phyloP scores from a whole-genome alignment of 1,284 basidiomycete genomes.

The Crucibulum cyathiforme region DNA sequence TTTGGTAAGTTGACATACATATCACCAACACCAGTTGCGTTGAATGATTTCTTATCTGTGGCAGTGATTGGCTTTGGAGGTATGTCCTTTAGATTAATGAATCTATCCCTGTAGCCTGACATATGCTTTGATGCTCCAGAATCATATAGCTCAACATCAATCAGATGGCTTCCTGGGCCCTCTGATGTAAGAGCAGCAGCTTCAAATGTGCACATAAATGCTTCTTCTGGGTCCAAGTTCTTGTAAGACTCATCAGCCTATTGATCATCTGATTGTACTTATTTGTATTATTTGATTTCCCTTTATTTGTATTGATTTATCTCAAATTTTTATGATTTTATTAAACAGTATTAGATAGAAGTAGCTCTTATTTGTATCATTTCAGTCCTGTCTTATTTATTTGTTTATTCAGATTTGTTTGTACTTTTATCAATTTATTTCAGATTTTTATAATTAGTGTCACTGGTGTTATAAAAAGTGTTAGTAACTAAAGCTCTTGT shows the following conservation, averaged over 20 bases:
- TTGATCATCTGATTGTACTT: not conserved
- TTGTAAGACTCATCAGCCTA: not conserved
- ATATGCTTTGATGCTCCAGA: constrained; percentile 46
- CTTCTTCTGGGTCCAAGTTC: constrained; percentile 3
- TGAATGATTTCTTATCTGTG: constrained; percentile 41
- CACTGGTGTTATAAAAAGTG: too few species aligned
- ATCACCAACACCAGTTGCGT: constrained; percentile 34
- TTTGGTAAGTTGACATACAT: constrained; percentile 42
- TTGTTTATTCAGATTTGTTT: too few species aligned
- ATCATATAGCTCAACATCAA: constrained; percentile 37
- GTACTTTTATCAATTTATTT: too few species aligned
- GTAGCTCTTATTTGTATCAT: too few species aligned
- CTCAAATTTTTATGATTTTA: too few species aligned
- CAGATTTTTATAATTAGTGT: too few species aligned
- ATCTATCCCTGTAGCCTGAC: constrained; percentile 38
- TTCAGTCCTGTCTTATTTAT: too few species aligned
- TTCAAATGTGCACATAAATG: constrained; percentile 11
- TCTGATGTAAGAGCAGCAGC: constrained; percentile 9
- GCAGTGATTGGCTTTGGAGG: constrained; percentile 31
- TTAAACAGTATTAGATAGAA: too few species aligned
- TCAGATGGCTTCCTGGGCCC: constrained; percentile 5
- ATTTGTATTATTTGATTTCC: too few species aligned
- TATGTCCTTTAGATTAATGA: constrained; percentile 34
- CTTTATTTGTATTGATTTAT: too few species aligned
- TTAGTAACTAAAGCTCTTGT: too few species aligned